Evolutionary conservation across 2,329 filamentous ascomycete genomes (phyloP), one percentile per base, ranked within the genome.

Genomic region (Fusarium equiseti): DNA sequence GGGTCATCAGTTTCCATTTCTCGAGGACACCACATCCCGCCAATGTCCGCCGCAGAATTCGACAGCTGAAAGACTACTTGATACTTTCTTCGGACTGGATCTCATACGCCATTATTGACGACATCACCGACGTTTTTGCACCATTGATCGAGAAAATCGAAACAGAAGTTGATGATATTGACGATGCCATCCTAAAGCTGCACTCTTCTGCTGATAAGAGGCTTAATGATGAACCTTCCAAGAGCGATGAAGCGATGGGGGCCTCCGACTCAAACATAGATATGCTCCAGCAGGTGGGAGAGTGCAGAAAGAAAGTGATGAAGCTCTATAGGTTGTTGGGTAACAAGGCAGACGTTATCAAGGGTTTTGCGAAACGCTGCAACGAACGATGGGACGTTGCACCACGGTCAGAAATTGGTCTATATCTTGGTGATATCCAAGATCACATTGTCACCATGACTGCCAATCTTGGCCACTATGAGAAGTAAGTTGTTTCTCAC

Each of bases 361-460:
- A 98, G 83, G 96, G 96, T 2, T 99, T 99, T 77, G 96, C 96
- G 8, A 99, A 99, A 83, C 88, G 96, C 16, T 99, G 96, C 83
- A 99, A 98, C 77, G 95, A 99, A 83, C 92, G 97, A 71, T 99
- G 95, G 94, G 93, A 98, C 75, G 93, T 99, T 63, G 95, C 96
- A 8, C 96, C 96, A 13, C 89, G 95, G 68, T 96, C 92, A 35
- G 96, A 99, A 79, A 98, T 99, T 78, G 96, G 96, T n/a, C 83
- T 99, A 56, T 99, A 98, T 81, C 84, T 99, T 63, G 96, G 96
- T 68, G 96, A 99, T 83, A 99, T 99, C 70, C 96, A 99, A 80
- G 96, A 99, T 83, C 96, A 99, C 79, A 98, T 99, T 74, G 91
- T 99, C 74, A 99, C 96, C 69, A 99, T 99, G 96, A 98, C 95